Conservation (phyloP, 257 asterid genomes). For the Solanum sparsipilum region DNA sequence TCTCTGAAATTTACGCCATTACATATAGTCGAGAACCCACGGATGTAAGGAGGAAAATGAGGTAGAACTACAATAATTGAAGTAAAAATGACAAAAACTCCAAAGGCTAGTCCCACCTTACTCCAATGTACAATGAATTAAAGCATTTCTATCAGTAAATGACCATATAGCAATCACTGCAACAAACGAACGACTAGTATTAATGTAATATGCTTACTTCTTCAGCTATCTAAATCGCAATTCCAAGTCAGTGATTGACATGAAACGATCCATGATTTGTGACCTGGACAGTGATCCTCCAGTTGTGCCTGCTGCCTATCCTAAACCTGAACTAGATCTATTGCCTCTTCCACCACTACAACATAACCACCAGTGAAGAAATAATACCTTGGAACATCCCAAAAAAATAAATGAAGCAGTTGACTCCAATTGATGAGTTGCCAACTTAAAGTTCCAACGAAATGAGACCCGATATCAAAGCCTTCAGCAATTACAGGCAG, state of each 20-base stretch:
- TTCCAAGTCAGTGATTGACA: not conserved
- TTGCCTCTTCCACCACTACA: not conserved
- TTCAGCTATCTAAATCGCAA: not conserved
- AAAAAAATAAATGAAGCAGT: not conserved
- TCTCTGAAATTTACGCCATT: not conserved
- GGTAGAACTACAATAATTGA: not conserved
- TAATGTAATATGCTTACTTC: not conserved
- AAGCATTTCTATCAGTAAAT: not conserved
- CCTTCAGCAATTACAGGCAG: not conserved
- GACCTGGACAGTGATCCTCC: not conserved
- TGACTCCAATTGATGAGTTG: not conserved
- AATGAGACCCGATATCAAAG: not conserved
- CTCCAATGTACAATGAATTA: not conserved
- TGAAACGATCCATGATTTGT: not conserved
- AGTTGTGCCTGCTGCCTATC: not conserved
- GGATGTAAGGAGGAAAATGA: not conserved
- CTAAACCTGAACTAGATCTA: not conserved
- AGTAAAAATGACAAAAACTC: not conserved
- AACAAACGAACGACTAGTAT: not conserved
- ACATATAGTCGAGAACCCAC: not conserved
- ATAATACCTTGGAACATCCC: not conserved
- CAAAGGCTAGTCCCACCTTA: not conserved
- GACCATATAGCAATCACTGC: not conserved
- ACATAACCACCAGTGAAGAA: not conserved
- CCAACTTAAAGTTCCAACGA: not conserved